Conservation (phyloP, 495 filamentous ascomycete species). For the Hypoxylon fuscum region DNA sequence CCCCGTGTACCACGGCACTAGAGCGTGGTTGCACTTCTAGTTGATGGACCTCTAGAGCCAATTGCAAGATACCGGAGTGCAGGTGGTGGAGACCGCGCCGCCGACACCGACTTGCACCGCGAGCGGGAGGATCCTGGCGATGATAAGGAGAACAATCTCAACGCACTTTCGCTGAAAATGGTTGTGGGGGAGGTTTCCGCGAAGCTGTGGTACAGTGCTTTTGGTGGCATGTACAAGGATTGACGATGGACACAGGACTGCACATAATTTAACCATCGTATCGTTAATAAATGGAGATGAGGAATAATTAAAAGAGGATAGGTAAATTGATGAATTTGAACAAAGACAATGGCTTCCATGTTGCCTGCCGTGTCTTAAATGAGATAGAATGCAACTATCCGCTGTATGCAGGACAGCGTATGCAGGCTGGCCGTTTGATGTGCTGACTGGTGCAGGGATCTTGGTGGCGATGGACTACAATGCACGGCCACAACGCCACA, state of each 20-base stretch:
- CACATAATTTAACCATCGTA: neutral
- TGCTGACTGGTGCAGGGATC: too few species aligned
- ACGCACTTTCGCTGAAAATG: constrained; percentile 52
- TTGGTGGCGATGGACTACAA: neutral
- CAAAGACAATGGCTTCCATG: too few species aligned
- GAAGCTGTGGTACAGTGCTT: constrained; percentile 35
- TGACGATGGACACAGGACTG: neutral
- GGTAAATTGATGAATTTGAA: too few species aligned
- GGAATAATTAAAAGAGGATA: neutral
- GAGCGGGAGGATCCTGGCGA: constrained; percentile 57
- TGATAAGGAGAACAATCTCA: constrained; percentile 56
- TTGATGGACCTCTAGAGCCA: constrained; percentile 57
- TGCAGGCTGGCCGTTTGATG: too few species aligned
- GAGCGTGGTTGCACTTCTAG: constrained; percentile 61
- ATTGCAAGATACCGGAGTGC: constrained; percentile 45
- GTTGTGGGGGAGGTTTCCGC: constrained; percentile 53
- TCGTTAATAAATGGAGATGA: neutral
- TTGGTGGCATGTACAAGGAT: constrained; percentile 9
- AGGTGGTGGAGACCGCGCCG: constrained; percentile 57
- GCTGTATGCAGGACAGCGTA: too few species aligned
- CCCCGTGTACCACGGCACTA: constrained; percentile 52
- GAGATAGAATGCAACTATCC: too few species aligned
- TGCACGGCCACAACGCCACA: constrained; percentile 15
- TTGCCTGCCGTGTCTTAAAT: too few species aligned
- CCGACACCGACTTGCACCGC: constrained; percentile 60